Evolutionary conservation across 2,329 filamentous ascomycete species (phyloP).

Genomic region (Stagonosporopsis rhizophila): DNA sequence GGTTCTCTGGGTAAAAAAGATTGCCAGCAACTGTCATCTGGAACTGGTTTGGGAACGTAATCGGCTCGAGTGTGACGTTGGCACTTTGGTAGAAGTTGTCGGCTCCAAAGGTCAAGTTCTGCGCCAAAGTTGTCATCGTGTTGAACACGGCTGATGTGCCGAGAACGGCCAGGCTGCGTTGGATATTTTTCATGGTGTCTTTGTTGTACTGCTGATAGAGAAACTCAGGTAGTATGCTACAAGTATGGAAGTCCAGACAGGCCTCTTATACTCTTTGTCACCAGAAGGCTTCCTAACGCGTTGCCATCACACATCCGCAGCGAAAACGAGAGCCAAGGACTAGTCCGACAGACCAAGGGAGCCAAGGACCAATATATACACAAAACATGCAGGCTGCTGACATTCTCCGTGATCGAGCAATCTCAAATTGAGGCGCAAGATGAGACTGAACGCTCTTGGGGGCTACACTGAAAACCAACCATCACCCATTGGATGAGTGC

Average conservation of each 20-base stretch:
- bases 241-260: not conserved
- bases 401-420: not conserved
- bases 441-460: not conserved
- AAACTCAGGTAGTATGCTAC: not conserved
- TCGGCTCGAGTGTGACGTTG: conserved; percentile 18
- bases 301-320: no score
- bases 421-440: not conserved
- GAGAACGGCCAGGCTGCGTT: not conserved
- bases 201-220: not conserved
- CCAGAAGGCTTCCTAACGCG: no score
- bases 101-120: conserved; percentile 22
- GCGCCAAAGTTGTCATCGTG: conserved; percentile 11
- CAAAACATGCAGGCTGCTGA: not conserved
- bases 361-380: not conserved
- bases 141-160: not conserved
- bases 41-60: conserved; percentile 20
- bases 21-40: conserved; percentile 20
- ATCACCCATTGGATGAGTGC: not conserved
- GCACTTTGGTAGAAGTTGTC: conserved; percentile 26
- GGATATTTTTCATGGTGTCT: not conserved
- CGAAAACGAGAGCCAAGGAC: no score
- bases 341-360: no score
- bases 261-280: not conserved
- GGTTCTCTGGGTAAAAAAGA: conserved; percentile 15
- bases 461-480: not conserved